A percentile compares a stretch with the other conserved stretches of the same genome.
These are phyloP conservation scores for Lachancea lanzarotensis DNA, from an alignment of 805 yeast species.

Conservation along the genomic window DNA sequence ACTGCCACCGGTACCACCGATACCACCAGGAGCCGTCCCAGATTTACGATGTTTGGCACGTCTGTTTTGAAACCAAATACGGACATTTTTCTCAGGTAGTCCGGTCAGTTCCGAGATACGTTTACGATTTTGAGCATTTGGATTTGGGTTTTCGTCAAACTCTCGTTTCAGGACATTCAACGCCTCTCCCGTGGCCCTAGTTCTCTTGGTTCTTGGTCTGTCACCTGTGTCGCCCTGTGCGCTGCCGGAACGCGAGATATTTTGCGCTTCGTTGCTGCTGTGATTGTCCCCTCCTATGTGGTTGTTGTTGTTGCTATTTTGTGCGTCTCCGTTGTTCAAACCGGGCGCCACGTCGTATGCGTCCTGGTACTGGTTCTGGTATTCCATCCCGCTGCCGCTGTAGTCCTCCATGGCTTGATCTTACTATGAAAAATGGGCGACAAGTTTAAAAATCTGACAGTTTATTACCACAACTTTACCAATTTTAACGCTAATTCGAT, in stretches of 20 bases:
- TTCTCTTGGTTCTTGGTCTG: conserved; percentile 40
- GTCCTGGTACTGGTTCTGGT: conserved; percentile 2
- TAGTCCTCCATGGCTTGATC: background rate
- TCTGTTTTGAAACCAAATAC: conserved; percentile 90
- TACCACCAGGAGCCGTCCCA: conserved; percentile 4
- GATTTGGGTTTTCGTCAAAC: conserved; percentile 68
- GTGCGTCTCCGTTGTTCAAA: conserved; percentile 1
- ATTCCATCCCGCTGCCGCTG: background rate
- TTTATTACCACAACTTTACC: background rate
- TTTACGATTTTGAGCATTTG: conserved; percentile 64
- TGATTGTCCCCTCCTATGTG: conserved; percentile 1
- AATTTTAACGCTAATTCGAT: background rate
- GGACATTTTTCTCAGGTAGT: conserved; percentile 80
- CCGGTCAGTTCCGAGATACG: conserved; percentile 64
- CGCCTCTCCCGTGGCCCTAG: conserved; percentile 76
- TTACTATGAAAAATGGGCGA: background rate
- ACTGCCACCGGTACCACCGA: conserved; percentile 1
- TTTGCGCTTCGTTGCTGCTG: conserved; percentile 1
- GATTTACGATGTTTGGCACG: conserved; percentile 68
- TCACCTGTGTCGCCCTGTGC: conserved; percentile 4
- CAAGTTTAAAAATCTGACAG: background rate
- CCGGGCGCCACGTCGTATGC: background rate
- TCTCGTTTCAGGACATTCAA: conserved; percentile 60
- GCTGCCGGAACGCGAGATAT: conserved; percentile 2
- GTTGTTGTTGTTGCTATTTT: conserved; percentile 1